Conservation (phyloP, 1,139 yeast species). For the Starmera stellimalicola region DNA sequence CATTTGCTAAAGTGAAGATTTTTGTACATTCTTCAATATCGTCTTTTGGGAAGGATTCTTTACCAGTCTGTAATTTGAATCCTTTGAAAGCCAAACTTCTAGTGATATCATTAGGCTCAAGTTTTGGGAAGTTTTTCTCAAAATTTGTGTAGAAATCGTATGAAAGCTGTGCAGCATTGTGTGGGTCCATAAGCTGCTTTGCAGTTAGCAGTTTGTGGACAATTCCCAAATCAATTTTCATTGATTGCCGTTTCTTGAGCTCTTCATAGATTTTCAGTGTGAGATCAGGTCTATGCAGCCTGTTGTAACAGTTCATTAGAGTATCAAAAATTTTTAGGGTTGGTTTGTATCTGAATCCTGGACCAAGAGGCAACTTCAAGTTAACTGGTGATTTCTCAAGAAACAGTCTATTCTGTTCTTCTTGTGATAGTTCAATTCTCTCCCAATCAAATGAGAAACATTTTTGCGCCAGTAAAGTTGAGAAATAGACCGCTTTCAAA, state of each 20-base stretch:
- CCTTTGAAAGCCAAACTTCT: constrained; percentile 15
- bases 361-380: too few species aligned
- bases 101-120: constrained; percentile 9
- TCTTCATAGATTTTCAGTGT: constrained; percentile 8
- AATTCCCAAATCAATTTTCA: constrained; percentile 9
- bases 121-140: constrained; percentile 3
- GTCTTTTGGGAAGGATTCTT: too few species aligned
- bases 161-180: constrained; percentile 9
- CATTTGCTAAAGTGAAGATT: constrained; percentile 10
- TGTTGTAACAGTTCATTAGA: constrained; percentile 10
- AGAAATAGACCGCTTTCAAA: not conserved
- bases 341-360: constrained; percentile 12
- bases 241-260: constrained; percentile 6
- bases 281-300: constrained; percentile 7
- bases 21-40: constrained; percentile 6
- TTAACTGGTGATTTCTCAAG: too few species aligned
- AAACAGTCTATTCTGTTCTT: too few species aligned
- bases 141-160: constrained; percentile 9
- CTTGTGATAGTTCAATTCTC: too few species aligned
- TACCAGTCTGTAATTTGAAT: constrained; percentile 13
- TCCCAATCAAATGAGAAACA: too few species aligned
- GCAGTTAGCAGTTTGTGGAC: constrained; percentile 11
- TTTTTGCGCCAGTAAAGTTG: not conserved
- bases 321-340: constrained; percentile 11
- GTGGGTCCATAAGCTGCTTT: constrained; percentile 3